Percentiles rank a stretch among this genome's conserved stretches.
Conservation (phyloP, 163 green algal genomes). For the Scenedesmus sp. region DNA sequence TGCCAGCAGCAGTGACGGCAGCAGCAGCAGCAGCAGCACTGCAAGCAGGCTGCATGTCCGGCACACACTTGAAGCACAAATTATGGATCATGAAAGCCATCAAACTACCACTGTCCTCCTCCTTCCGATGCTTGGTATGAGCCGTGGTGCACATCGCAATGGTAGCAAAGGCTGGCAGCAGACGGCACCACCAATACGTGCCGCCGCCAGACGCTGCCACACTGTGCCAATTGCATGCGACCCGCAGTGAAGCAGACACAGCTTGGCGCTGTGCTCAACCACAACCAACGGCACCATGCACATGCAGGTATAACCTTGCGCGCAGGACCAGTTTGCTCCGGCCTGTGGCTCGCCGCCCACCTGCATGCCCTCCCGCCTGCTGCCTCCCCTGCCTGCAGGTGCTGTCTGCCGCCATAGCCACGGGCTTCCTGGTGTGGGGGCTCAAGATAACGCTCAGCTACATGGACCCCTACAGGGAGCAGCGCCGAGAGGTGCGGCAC, state of each 20-base stretch:
- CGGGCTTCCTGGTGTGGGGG: conserved; percentile 50
- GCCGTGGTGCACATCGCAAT: neutral
- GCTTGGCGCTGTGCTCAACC: too few relatives aligned
- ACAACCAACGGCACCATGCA: too few relatives aligned
- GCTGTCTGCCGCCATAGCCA: conserved; percentile 44
- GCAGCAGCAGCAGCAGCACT: neutral
- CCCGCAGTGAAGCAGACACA: neutral
- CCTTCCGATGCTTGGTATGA: too few relatives aligned
- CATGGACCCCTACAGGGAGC: conserved; percentile 68
- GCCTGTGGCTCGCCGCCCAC: neutral
- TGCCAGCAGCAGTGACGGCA: neutral
- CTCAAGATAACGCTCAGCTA: conserved; percentile 61
- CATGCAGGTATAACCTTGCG: too few relatives aligned
- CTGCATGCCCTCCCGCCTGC: neutral
- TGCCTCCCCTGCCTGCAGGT: conserved; percentile 32
- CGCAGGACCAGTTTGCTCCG: neutral
- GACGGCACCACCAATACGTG: neutral
- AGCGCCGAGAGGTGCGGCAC: conserved; percentile 56
- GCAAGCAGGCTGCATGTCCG: neutral
- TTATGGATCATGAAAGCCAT: too few relatives aligned
- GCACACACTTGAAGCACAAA: neutral
- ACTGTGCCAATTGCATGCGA: neutral
- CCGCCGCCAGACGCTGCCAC: neutral
- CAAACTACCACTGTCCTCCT: too few relatives aligned
- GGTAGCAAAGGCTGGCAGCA: neutral